A percentile compares a stretch with the other conserved stretches of the same genome.
These are phyloP conservation scores for Stereocaulon alpinum DNA, from an alignment of 495 filamentous ascomycete species.

Conservation along the genomic window DNA sequence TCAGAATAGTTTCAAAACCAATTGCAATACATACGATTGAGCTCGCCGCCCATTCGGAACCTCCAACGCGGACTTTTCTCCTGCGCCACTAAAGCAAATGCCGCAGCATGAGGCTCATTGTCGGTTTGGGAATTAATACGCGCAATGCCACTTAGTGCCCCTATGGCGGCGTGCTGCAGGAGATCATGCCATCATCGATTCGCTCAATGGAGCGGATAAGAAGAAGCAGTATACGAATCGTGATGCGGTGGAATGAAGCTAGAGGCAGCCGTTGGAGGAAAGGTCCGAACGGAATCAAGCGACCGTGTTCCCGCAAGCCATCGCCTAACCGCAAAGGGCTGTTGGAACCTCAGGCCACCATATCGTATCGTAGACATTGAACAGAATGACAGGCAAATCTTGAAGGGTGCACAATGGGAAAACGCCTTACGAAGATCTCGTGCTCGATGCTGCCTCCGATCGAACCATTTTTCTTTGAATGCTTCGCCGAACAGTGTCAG, in stretches of 20 bases:
- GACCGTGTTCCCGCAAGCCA: constrained; percentile 13
- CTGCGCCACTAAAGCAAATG: background rate
- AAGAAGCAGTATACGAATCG: background rate
- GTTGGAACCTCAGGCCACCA: background rate
- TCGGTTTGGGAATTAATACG: background rate
- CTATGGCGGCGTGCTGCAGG: constrained; percentile 1
- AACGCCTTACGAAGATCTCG: background rate
- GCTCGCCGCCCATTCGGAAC: background rate
- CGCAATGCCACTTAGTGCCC: background rate
- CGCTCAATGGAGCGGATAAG: constrained; percentile 1
- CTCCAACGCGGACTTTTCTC: background rate
- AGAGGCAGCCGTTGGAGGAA: constrained; percentile 8
- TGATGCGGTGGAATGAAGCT: background rate
- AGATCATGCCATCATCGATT: background rate
- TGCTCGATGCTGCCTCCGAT: background rate
- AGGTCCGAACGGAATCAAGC: background rate
- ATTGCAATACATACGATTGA: background rate
- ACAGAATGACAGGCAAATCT: background rate
- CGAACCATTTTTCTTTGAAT: too few species aligned
- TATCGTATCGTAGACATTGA: background rate
- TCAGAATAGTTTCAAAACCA: background rate
- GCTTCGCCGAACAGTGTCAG: too few species aligned
- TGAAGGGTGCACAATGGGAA: background rate
- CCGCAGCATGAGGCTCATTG: background rate
- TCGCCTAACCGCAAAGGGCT: constrained; percentile 2